Evolutionary conservation across 306 rosid genomes (phyloP).

Genomic region (Calophaca sinica): DNA sequence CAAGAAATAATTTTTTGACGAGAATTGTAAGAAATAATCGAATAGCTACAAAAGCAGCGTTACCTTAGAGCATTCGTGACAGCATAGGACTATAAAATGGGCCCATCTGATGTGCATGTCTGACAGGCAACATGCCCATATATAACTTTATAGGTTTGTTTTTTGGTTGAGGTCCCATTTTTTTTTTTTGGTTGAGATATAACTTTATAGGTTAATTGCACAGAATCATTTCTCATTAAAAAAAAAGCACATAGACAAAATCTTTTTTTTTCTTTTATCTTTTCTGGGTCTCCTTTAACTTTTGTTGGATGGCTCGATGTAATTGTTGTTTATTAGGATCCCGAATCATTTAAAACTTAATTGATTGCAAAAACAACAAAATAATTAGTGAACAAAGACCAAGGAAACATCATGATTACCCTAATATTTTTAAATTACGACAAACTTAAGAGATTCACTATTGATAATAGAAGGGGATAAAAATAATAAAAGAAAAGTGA

Average conservation of each 20-base stretch:
- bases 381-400: conserved; percentile 65
- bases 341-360: conserved; percentile 56
- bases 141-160: conserved; percentile 50
- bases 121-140: conserved; percentile 64
- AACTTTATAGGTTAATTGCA: conserved; percentile 49
- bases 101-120: conserved; percentile 67
- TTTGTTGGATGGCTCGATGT: conserved; percentile 53
- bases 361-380: conserved; percentile 72
- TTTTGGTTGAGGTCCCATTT: too few species aligned
- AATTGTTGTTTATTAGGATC: conserved; percentile 50
- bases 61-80: conserved; percentile 16
- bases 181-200: too few species aligned
- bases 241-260: conserved; percentile 50
- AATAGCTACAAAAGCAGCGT: conserved; percentile 6
- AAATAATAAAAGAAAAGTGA: neutral
- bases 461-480: neutral
- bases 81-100: conserved; percentile 25
- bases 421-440: conserved; percentile 54
- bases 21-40: neutral
- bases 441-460: conserved; percentile 43
- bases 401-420: conserved; percentile 73
- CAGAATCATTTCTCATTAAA: conserved; percentile 63
- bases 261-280: neutral
- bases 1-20: neutral
- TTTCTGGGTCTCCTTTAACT: conserved; percentile 39